phyloP scores from a whole-genome alignment of 148 eudicot species.

The Diospyros kaki region DNA sequence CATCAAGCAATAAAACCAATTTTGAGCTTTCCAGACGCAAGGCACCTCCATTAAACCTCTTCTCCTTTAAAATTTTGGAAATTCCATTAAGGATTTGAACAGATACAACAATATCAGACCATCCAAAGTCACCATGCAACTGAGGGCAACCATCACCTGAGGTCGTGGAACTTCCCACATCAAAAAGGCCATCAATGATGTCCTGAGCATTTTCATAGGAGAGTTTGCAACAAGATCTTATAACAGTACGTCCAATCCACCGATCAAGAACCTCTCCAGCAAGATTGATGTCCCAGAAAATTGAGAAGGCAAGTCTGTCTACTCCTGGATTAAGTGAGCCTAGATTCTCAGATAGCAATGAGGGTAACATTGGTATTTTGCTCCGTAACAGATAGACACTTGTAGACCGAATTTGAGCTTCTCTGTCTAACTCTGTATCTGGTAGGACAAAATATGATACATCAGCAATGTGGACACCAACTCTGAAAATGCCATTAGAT shows the following conservation, averaged over 20 bases:
- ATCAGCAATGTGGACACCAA: conserved; percentile 94
- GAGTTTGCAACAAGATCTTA: conserved; percentile 87
- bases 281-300: conserved; percentile 69
- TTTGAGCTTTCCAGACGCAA: conserved; percentile 66
- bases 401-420: conserved; percentile 72
- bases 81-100: conserved; percentile 53
- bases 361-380: conserved; percentile 84
- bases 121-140: conserved; percentile 55
- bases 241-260: conserved; percentile 86
- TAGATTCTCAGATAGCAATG: conserved; percentile 68
- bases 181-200: conserved; percentile 53
- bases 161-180: conserved; percentile 21
- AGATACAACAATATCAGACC: conserved; percentile 60
- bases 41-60: conserved; percentile 71
- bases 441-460: conserved; percentile 84
- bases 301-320: conserved; percentile 84
- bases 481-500: conserved; percentile 44
- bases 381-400: conserved; percentile 61
- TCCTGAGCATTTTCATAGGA: conserved; percentile 88
- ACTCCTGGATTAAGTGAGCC: conserved; percentile 87
- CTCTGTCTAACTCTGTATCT: conserved; percentile 64
- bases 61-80: conserved; percentile 53
- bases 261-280: conserved; percentile 64
- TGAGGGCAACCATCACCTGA: conserved; percentile 35
- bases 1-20: conserved; percentile 59